Percentiles rank a stretch among this genome's conserved stretches.
phyloP scores from a whole-genome alignment of 139 green algal species.

The Bryopsis sp. region DNA sequence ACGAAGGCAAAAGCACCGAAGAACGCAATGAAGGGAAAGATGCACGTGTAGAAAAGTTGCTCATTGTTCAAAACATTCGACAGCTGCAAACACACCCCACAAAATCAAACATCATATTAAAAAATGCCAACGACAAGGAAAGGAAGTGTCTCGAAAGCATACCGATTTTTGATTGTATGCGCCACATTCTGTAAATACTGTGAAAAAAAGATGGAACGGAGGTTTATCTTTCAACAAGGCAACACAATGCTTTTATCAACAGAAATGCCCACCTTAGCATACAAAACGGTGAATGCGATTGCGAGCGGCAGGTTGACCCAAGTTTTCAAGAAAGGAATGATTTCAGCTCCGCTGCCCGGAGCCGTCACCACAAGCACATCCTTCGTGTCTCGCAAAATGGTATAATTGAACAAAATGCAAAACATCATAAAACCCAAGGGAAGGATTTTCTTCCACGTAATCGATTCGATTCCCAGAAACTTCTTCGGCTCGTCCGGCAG shows the following conservation, averaged over 20 bases:
- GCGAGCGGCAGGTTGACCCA: constrained; percentile 94
- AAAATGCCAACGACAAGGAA: neutral
- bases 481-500: constrained; percentile 30
- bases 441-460: constrained; percentile 84
- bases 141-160: neutral
- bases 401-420: constrained; percentile 99
- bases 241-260: neutral
- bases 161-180: too few relatives aligned
- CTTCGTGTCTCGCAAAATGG: constrained; percentile 98
- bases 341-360: constrained; percentile 89
- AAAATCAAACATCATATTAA: too few relatives aligned
- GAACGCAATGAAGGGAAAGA: constrained; percentile 98
- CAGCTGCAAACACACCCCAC: constrained; percentile 61
- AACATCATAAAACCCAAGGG: constrained; percentile 96
- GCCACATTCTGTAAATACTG: neutral
- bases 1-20: constrained; percentile 93
- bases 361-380: constrained; percentile 97
- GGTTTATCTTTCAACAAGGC: too few relatives aligned
- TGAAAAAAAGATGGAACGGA: too few relatives aligned
- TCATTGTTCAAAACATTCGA: constrained; percentile 82
- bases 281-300: constrained; percentile 90
- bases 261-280: constrained; percentile 54
- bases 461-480: constrained; percentile 42
- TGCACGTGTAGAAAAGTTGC: constrained; percentile 95
- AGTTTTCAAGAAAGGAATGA: constrained; percentile 98